Evolutionary conservation across 176 grass and related monocot genomes (phyloP).

Genomic region (Pontederia paniculata): DNA sequence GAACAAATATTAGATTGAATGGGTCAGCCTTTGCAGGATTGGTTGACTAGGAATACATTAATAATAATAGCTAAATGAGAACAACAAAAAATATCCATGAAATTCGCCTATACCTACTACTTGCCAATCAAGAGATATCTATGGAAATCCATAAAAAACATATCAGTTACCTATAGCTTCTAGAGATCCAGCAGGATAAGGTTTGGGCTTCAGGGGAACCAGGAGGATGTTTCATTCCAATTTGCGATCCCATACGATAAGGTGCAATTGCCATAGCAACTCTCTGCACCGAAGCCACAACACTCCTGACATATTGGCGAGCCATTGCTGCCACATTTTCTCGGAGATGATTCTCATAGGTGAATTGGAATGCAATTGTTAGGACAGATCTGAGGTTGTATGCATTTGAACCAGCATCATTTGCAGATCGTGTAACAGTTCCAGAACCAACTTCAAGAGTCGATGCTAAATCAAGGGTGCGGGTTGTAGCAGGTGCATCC

Average conservation of each 20-base stretch:
- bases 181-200: conserved; percentile 55
- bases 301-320: conserved; percentile 57
- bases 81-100: not conserved
- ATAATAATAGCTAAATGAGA: not conserved
- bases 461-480: conserved; percentile 75
- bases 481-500: conserved; percentile 38
- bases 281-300: conserved; percentile 74
- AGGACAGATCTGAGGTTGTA: conserved; percentile 48
- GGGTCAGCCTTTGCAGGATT: too few relatives aligned
- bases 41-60: not conserved
- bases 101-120: too few relatives aligned
- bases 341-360: conserved; percentile 65
- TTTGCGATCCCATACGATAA: conserved; percentile 31
- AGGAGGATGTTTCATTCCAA: conserved; percentile 51
- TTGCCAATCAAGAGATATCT: too few relatives aligned
- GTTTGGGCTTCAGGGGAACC: conserved; percentile 67
- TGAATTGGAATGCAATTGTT: conserved; percentile 87
- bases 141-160: too few relatives aligned
- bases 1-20: too few relatives aligned
- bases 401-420: not conserved
- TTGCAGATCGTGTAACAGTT: conserved; percentile 15
- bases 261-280: conserved; percentile 86
- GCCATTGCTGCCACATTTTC: conserved; percentile 79
- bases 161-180: conserved; percentile 58
- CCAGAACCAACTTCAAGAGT: conserved; percentile 71